Conservation (phyloP, 441 rosid species). For the Pelargonium fulgidum region DNA sequence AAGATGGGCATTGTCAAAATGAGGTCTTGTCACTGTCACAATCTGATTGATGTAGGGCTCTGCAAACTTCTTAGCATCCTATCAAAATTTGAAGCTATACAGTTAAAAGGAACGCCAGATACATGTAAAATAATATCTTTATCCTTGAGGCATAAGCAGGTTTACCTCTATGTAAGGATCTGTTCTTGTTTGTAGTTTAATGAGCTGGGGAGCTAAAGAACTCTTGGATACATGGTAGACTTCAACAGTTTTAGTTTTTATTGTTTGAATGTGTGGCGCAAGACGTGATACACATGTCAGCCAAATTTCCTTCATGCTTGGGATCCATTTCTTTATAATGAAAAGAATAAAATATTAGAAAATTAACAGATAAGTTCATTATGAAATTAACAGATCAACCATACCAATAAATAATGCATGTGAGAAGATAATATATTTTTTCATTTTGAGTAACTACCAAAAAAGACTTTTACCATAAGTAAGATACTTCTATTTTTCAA, state of each 20-base stretch:
- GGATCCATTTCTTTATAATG: slow-evolving; percentile 35
- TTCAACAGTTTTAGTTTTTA: slow-evolving; percentile 30
- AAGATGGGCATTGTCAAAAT: slow-evolving; percentile 22
- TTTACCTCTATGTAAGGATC: slow-evolving; percentile 32
- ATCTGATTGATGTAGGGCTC: slow-evolving; percentile 27
- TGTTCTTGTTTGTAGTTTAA: slow-evolving; percentile 22
- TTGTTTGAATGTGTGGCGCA: slow-evolving; percentile 28
- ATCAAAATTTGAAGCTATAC: not conserved
- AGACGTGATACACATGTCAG: slow-evolving; percentile 23
- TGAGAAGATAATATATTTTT: not conserved
- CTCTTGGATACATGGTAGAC: slow-evolving; percentile 27
- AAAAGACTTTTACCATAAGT: not conserved
- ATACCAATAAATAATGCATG: not conserved
- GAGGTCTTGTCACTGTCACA: slow-evolving; percentile 29
- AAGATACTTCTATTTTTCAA: not conserved
- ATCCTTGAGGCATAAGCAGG: not conserved
- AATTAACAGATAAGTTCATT: not conserved
- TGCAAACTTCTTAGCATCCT: slow-evolving; percentile 28
- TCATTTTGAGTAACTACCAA: not conserved
- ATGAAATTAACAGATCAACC: not conserved
- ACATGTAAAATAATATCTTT: not conserved
- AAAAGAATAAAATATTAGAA: not conserved
- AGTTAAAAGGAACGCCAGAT: not conserved
- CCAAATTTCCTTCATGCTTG: slow-evolving; percentile 33
- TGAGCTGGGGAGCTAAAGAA: slow-evolving; percentile 26